These are phyloP conservation scores for Waltergamsia citrina DNA, from an alignment of 2,329 filamentous ascomycete species.

Conservation along the genomic window DNA sequence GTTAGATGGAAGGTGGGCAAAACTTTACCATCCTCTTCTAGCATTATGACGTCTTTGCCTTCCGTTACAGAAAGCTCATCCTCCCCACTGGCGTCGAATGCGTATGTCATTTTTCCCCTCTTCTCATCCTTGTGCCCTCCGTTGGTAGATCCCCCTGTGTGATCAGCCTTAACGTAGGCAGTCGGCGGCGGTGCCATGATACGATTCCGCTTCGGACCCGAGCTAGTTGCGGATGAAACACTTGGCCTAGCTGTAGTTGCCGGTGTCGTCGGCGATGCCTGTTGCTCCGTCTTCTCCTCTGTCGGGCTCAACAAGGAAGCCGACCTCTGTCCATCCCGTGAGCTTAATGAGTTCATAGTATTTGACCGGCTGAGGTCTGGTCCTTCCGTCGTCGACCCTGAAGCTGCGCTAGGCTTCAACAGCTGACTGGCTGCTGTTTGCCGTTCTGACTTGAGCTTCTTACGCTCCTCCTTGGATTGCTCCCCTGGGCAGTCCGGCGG, in stretches of 20 bases:
- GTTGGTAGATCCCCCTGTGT: constrained; percentile 37
- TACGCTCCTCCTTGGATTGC: constrained; percentile 87
- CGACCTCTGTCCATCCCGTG: constrained; percentile 70
- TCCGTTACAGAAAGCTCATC: constrained; percentile 77
- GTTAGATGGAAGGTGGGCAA: background rate
- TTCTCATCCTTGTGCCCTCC: constrained; percentile 33
- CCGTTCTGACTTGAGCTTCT: constrained; percentile 80
- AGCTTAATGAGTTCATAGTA: constrained; percentile 73
- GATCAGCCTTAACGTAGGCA: constrained; percentile 68
- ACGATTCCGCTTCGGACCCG: constrained; percentile 48
- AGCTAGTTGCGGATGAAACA: constrained; percentile 15
- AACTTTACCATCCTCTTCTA: constrained; percentile 78
- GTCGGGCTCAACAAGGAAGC: constrained; percentile 27
- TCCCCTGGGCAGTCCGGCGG: constrained; percentile 93
- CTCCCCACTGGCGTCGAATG: constrained; percentile 70
- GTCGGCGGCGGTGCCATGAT: constrained; percentile 81
- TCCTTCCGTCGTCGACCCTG: constrained; percentile 38
- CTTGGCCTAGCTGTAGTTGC: constrained; percentile 13
- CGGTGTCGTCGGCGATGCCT: constrained; percentile 18
- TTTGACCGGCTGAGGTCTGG: constrained; percentile 59
- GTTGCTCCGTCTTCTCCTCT: too few relatives aligned
- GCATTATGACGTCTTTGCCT: constrained; percentile 64
- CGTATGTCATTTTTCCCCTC: constrained; percentile 81
- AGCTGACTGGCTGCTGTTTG: constrained; percentile 67
- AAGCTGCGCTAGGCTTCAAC: constrained; percentile 32